Base-by-base conservation (phyloP, 306 rosid genomes). In the Clitoria ternatea region DNA sequence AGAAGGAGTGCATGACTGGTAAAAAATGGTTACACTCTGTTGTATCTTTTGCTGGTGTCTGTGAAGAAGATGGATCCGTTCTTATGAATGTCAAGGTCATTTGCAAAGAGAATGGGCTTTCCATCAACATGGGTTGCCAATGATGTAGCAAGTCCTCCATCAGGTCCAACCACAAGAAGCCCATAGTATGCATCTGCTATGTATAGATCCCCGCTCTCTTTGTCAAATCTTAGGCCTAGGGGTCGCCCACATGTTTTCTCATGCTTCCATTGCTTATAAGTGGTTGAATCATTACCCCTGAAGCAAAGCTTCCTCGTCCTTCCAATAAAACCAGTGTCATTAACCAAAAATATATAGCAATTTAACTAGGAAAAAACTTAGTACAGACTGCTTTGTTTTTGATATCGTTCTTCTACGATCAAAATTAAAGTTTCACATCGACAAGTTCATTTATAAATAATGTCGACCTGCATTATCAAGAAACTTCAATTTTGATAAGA, bases 31-130 rank as follows among this genome's bases (percentile, higher is more conserved):
- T 75, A 91, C 99, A 84, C 83, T 78, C 97, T 71, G 73, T 94
- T 80, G 76, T 94, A 82, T 89, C 99, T 83, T 83, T 72, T 83
- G 88, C 97, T 94, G 1, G 97, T 94, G 78, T 94, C 96, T 0
- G 96, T 91, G 87, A 94, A 94, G 61, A 89, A 94, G 72, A 94
- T 75, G 72, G 97, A 94, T n/a, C 99, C 99, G 45, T 94, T 94
- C 4, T 11, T 69, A 3, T 94, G 86, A 40, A 91, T 87, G 49
- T 91, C 97, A 73, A 94, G 97, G 56, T 94, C 99, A 76, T 94
- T 94, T 18, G 97, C 96, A 5, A 86, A 94, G 79, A 91, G 95
- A 22, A 94, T 91, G 0, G 92, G 92, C 23, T 83, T 81, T 35
- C 97, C 96, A 0, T 82, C 80, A 2, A 86, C 87, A 35, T 89